Percentiles rank a stretch among this genome's conserved stretches.
Evolutionary conservation across 2,329 filamentous ascomycete genomes (phyloP).

Genomic region (Chrysoporthe puriensis): DNA sequence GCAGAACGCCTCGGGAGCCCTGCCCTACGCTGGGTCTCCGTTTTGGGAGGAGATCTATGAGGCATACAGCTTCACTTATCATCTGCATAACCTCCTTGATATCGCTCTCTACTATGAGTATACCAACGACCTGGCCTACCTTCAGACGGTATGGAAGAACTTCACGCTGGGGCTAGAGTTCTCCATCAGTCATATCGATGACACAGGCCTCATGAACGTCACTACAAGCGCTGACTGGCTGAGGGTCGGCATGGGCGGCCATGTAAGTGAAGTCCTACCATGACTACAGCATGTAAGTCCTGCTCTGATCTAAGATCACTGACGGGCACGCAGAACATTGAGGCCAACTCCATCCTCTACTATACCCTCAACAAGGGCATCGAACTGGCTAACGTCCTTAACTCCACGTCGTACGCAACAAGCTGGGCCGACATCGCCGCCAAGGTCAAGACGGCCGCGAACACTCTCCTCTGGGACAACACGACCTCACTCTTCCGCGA

Average conservation of each 20-base stretch:
- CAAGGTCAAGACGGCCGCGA: constrained; percentile 45
- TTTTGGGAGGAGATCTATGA: constrained; percentile 29
- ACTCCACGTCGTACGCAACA: constrained; percentile 40
- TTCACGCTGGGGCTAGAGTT: constrained; percentile 52
- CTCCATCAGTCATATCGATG: constrained; percentile 39
- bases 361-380: constrained; percentile 54
- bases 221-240: constrained; percentile 54
- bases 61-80: constrained; percentile 55
- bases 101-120: constrained; percentile 62
- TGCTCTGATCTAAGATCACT: constrained; percentile 2
- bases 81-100: constrained; percentile 61
- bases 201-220: constrained; percentile 50
- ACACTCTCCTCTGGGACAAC: constrained; percentile 50
- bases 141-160: constrained; percentile 49
- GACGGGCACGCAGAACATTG: constrained; percentile 44
- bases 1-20: constrained; percentile 39
- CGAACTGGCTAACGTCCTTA: constrained; percentile 49
- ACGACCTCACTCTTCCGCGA: constrained; percentile 51
- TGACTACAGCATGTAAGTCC: not conserved
- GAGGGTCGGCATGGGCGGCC: constrained; percentile 51
- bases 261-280: constrained; percentile 31
- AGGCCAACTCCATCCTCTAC: constrained; percentile 57
- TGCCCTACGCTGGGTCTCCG: constrained; percentile 55
- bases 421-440: constrained; percentile 29
- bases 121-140: constrained; percentile 53